Conservation (phyloP, 2,329 filamentous ascomycete species). For the Aspergillus brunneoviolaceus region DNA sequence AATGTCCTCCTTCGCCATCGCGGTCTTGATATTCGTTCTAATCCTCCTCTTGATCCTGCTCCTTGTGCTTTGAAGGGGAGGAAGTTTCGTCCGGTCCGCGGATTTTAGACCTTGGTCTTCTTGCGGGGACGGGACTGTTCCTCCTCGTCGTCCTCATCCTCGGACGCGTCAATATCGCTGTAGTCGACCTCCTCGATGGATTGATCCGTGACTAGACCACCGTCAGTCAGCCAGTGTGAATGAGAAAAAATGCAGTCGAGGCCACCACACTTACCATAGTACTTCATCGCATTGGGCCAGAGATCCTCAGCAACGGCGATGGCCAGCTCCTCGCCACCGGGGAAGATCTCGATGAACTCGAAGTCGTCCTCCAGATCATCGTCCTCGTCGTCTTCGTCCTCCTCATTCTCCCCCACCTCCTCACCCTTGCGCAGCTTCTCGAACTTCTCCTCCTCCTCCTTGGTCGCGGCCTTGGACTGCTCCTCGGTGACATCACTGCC, state of each 20-base stretch:
- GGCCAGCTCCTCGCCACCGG: conserved; percentile 80
- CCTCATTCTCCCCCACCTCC: conserved; percentile 44
- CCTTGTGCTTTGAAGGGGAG: conserved; percentile 47
- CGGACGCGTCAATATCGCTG: conserved; percentile 54
- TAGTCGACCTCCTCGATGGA: conserved; percentile 72
- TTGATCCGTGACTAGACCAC: conserved; percentile 54
- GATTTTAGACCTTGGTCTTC: conserved; percentile 39
- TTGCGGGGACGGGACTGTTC: conserved; percentile 46
- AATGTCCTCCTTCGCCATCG: conserved; percentile 87
- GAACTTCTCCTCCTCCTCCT: conserved; percentile 61
- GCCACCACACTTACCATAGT: conserved; percentile 69
- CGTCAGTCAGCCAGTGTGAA: conserved; percentile 37
- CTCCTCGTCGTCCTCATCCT: conserved; percentile 54
- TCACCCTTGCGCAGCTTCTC: conserved; percentile 52
- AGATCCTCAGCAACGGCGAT: conserved; percentile 80
- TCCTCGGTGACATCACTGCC: conserved; percentile 69
- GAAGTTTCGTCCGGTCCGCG: conserved; percentile 14
- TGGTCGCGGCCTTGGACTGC: conserved; percentile 64
- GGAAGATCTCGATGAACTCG: conserved; percentile 78
- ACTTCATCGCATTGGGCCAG: conserved; percentile 83
- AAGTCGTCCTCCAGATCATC: conserved; percentile 65
- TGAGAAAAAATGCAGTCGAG: background rate
- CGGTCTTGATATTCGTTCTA: conserved; percentile 79
- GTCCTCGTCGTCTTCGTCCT: conserved; percentile 47
- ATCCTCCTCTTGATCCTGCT: conserved; percentile 83